A percentile compares a stretch with the other conserved stretches of the same genome.
Conservation (phyloP, 2,329 filamentous ascomycete species). For the Diaporthe sp. region DNA sequence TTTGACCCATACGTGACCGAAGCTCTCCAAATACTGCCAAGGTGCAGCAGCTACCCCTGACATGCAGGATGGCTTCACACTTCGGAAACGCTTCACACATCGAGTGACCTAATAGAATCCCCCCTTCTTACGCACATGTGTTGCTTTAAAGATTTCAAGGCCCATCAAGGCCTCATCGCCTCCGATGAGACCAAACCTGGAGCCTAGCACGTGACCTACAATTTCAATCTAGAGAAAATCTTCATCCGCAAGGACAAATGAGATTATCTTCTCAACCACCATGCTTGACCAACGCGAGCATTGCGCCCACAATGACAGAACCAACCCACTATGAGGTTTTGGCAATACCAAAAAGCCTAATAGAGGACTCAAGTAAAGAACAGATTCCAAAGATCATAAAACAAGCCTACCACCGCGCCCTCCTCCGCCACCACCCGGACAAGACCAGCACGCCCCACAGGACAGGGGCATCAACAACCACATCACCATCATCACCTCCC, state of each 20-base stretch:
- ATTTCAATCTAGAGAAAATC: conserved; percentile 13
- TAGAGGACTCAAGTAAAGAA: conserved; percentile 59
- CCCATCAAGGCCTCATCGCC: not conserved
- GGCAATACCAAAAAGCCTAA: conserved; percentile 63
- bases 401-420: conserved; percentile 73
- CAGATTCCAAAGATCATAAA: conserved; percentile 63
- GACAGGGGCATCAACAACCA: conserved; percentile 38
- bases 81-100: not conserved
- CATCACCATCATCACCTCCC: conserved; percentile 75
- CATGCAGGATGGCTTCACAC: conserved; percentile 2
- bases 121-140: not conserved
- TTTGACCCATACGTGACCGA: not conserved
- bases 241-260: not conserved
- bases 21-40: conserved; percentile 2
- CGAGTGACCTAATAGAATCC: not conserved
- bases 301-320: conserved; percentile 41
- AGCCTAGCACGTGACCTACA: conserved; percentile 39
- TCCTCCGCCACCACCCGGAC: conserved; percentile 77
- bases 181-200: not conserved
- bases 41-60: not conserved
- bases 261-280: not conserved
- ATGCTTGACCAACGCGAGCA: not conserved
- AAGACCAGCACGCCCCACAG: conserved; percentile 53
- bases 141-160: too few relatives aligned
- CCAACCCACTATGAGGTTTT: conserved; percentile 74